Conservation (phyloP, 2,329 filamentous ascomycete genomes). For the Fusarium stilboides region DNA sequence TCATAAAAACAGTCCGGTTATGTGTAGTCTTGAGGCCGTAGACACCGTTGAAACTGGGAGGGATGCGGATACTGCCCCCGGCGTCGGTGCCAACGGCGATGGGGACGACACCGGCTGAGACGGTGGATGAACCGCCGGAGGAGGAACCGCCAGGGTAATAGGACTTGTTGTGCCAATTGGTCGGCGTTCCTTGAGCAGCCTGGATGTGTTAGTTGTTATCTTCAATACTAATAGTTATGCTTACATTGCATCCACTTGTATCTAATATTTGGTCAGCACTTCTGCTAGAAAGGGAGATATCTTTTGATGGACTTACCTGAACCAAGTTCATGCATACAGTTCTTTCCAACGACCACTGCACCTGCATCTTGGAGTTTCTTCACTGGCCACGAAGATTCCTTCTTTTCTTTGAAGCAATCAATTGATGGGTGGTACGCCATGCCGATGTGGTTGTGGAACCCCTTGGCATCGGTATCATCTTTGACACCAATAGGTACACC, state of each 20-base stretch:
- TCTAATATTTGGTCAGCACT: conserved; percentile 61
- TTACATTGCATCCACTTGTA: conserved; percentile 84
- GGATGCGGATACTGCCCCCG: conserved; percentile 82
- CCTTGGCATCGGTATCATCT: conserved; percentile 81
- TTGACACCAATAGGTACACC: conserved; percentile 89
- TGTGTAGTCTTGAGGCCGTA: conserved; percentile 88
- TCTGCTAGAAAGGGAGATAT: conserved; percentile 17
- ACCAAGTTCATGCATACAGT: conserved; percentile 85
- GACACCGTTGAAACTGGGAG: conserved; percentile 81
- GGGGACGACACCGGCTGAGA: conserved; percentile 80
- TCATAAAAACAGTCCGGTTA: conserved; percentile 73
- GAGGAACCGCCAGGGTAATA: conserved; percentile 90
- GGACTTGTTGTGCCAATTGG: conserved; percentile 81
- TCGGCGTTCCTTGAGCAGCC: conserved; percentile 79
- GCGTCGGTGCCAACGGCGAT: conserved; percentile 82
- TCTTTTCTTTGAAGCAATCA: conserved; percentile 65
- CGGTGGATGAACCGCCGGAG: conserved; percentile 80
- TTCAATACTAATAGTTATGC: conserved; percentile 25
- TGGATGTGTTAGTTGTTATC: conserved; percentile 58
- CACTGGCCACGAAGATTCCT: conserved; percentile 78
- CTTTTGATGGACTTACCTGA: conserved; percentile 65
- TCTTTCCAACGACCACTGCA: conserved; percentile 81
- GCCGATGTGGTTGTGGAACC: conserved; percentile 78
- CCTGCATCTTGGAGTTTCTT: conserved; percentile 80
- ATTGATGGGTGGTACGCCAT: conserved; percentile 72